These are phyloP conservation scores for Sisymbrium altissimum DNA, from an alignment of 345 rosid genomes.

Conservation along the genomic window DNA sequence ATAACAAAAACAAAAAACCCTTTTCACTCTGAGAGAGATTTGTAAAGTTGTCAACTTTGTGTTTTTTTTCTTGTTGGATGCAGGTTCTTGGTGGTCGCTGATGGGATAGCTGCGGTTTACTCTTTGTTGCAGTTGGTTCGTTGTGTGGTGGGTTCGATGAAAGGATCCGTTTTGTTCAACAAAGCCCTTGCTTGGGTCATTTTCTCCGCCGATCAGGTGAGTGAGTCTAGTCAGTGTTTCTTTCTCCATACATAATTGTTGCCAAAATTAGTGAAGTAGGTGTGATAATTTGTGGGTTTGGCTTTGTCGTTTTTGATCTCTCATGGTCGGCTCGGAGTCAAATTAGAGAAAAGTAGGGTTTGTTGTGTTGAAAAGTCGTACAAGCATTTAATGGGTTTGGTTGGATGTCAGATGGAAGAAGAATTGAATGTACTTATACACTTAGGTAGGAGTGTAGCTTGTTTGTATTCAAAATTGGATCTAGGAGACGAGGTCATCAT, in stretches of 20 bases:
- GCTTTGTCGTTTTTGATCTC: not conserved
- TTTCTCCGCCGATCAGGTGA: constrained; percentile 90
- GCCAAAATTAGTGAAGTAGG: not conserved
- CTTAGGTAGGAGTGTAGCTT: constrained; percentile 7
- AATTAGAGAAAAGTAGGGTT: constrained; percentile 12
- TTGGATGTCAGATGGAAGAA: not conserved
- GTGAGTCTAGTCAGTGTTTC: not conserved
- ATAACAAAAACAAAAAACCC: not conserved
- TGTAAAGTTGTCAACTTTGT: not conserved
- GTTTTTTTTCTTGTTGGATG: not conserved
- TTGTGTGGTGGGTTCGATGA: constrained; percentile 56
- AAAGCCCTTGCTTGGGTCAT: constrained; percentile 84
- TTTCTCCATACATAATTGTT: not conserved
- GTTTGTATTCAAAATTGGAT: constrained; percentile 2
- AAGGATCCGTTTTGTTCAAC: constrained; percentile 61
- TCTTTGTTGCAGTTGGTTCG: constrained; percentile 75
- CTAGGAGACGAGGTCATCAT: not conserved
- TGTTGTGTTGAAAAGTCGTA: constrained; percentile 12
- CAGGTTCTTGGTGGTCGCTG: constrained; percentile 80
- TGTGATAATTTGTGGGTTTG: not conserved
- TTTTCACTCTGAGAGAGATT: not conserved
- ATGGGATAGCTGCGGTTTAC: constrained; percentile 69
- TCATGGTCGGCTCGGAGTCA: not conserved
- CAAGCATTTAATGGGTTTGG: constrained; percentile 16
- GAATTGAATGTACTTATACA: constrained; percentile 5